Conservation (phyloP, 768 basidiomycete species). For the Russula brevipes region DNA sequence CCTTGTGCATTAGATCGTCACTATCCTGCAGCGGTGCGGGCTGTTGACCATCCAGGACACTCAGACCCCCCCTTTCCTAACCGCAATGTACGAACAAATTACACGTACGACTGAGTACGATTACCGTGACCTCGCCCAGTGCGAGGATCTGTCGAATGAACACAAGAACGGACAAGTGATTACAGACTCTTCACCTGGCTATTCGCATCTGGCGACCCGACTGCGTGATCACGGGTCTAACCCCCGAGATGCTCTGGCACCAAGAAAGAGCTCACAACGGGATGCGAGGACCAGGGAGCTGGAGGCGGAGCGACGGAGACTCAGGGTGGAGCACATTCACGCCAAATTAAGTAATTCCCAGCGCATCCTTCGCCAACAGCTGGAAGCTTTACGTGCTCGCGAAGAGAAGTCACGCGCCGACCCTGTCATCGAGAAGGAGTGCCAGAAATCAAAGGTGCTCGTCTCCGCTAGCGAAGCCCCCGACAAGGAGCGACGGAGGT, state of each 20-base stretch:
- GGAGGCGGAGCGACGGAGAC: background rate
- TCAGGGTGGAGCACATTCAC: background rate
- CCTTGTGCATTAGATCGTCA: background rate
- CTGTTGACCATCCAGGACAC: background rate
- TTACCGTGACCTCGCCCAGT: background rate
- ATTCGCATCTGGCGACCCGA: background rate
- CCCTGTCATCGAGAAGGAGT: background rate
- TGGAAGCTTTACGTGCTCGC: background rate
- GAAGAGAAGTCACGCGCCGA: background rate
- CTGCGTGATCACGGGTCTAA: background rate
- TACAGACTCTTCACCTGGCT: background rate
- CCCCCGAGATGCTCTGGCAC: background rate
- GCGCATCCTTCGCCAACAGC: background rate
- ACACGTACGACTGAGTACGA: background rate
- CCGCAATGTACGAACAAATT: slow-evolving; percentile 14
- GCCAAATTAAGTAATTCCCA: background rate
- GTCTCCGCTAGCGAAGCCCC: background rate
- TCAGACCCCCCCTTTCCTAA: slow-evolving; percentile 2
- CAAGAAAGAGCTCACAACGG: background rate
- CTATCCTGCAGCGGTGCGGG: slow-evolving; percentile 2
- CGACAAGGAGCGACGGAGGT: background rate
- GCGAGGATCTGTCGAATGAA: background rate
- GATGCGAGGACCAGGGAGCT: background rate
- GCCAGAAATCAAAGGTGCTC: background rate
- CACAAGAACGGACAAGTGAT: background rate